Base-by-base conservation (phyloP, 352 stramenopile genomes). In the Pythium pyrilobum region DNA sequence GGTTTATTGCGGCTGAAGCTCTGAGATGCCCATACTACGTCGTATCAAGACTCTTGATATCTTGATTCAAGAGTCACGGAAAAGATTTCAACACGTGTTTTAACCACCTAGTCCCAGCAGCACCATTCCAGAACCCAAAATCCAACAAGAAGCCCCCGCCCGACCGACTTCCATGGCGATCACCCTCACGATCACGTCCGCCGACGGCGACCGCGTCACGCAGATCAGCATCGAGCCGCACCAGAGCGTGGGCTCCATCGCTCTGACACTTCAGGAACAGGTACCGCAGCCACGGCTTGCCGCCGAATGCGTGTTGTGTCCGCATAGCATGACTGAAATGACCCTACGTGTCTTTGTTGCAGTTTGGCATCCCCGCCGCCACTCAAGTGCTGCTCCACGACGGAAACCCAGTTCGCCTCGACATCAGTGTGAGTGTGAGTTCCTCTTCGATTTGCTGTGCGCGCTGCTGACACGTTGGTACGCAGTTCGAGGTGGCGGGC, bases 341-440 rank as follows among this genome's bases (percentile, higher is more conserved):
- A n/a, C n/a, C n/a, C n/a, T n/a, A n/a, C n/a, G n/a, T n/a, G n/a
- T n/a, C n/a, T n/a, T n/a, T n/a, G n/a, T 56, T 24, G 25, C 38
- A 93, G 81, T 87, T 91, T 63, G 69, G 75, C 9, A 86, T 92
- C 42, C 68, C 81, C 6, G 44, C 59, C 7, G 67, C 52, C 3
- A 57, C 52, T 0, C 80, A 92, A 62, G 64, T 87, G 49, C 65
- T 92, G 3, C 62, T 92, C 16, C 67, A 85, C 13, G 68, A 94
- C 36, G 74, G 81, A 15, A 74, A 68, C 13, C 74, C 77, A 5
- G 23, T 92, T 24, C 66, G 56, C 28, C 52, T 72, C n/a, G 68
- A 81, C 9, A 46, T 77, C 33, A 89, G 72, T 55, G 82, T 93
- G 41, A 15, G 48, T 61, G 20, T 13, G 12, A 28, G 15, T 41